Evolutionary conservation across 108 stramenopile species (phyloP), one percentile per base, ranked within the genome.

Genomic region (Cyclotella baltica): DNA sequence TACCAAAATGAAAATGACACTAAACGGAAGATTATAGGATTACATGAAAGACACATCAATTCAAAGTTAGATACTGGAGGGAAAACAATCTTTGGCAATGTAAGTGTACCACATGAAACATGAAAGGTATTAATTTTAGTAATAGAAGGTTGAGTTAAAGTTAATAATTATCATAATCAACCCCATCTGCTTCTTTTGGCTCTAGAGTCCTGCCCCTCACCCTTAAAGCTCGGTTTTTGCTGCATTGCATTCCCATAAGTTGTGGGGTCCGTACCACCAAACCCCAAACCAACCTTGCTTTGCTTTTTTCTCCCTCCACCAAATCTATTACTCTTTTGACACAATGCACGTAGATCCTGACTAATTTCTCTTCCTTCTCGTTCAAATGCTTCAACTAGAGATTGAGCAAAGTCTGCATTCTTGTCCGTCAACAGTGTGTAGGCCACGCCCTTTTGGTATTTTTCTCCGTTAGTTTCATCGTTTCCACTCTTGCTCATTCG

Each of bases 401-500:
- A 62, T 23, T 80, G 65, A 2, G 90, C 95, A 85, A 96, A 92
- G 67, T 88, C 89, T 3, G 83, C 87, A 89, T 96, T 72, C 37
- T 82, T 84, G 1, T 85, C 66, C 15, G 91, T 90, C 53, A 96
- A 58, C 11, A 96, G 70, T 2, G 95, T 93, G 61, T 96, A 96
- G 30, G 89, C 90, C 29, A 72, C 75, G n/a, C 95, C 95, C 56
- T 67, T 56, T 38, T 85, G 86, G 57, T 92, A 86, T 13, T 85
- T 63, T 55, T 55, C 35, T 27, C 51, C 40, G 19, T 37, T 50
- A 43, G 8, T 37, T 10, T 68, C 59, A 6, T 72, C 81, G n/a
- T 31, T 43, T 22, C 93, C 94, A 34, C 84, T 80, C 35, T 91
- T 84, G 6, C 90, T 87, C 5, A 98, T 87, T 35, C 99, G 96